Percentiles rank a stretch among this genome's conserved stretches.
Evolutionary conservation across 768 basidiomycete genomes (phyloP).

Genomic region (Russula olivacea): DNA sequence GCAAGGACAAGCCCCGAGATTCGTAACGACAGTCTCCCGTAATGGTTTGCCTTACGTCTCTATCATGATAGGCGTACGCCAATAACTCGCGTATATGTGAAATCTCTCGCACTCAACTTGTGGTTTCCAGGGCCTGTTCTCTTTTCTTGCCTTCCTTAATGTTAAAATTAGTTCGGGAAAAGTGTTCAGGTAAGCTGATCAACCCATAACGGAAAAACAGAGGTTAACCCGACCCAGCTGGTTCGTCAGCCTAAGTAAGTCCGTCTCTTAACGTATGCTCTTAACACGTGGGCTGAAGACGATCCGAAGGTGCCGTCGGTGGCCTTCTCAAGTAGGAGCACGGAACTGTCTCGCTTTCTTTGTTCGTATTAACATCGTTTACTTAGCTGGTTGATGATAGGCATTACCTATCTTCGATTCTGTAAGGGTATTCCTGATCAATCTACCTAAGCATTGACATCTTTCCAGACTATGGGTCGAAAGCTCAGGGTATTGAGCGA

Average conservation of each 20-base stretch:
- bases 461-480: conserved; percentile 22
- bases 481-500: conserved; percentile 8
- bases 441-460: not conserved
- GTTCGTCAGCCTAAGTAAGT: conserved; percentile 23
- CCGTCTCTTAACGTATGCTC: not conserved
- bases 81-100: not conserved
- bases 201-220: not conserved
- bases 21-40: conserved; percentile 14
- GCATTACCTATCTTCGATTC: conserved; percentile 24
- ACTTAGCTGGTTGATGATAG: conserved; percentile 23
- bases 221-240: conserved; percentile 10
- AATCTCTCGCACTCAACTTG: not conserved
- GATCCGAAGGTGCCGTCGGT: conserved; percentile 19
- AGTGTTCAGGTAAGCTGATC: conserved; percentile 20
- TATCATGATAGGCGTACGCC: conserved; percentile 11
- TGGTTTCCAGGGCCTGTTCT: conserved; percentile 13
- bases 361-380: not conserved
- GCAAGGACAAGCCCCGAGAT: conserved; percentile 21
- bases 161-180: conserved; percentile 10
- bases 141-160: conserved; percentile 25
- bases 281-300: not conserved
- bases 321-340: conserved; percentile 24
- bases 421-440: conserved; percentile 8
- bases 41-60: conserved; percentile 22
- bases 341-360: not conserved